phyloP scores from a whole-genome alignment of 352 stramenopile species.

The Globisporangium cylindrosporum region DNA sequence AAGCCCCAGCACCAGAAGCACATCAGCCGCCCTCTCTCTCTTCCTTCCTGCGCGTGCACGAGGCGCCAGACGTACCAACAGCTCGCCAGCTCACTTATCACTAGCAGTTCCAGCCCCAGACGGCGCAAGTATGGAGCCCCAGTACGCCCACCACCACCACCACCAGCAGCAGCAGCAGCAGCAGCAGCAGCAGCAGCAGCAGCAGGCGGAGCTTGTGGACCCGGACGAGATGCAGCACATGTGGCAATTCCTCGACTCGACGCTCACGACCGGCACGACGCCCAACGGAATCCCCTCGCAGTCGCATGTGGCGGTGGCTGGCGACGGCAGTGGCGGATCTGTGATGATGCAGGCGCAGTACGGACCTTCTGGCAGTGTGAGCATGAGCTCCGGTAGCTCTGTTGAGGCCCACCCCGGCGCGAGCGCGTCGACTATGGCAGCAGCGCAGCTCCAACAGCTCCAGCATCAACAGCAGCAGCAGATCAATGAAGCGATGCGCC shows the following conservation, averaged over 20 bases:
- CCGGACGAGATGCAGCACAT: slow-evolving; percentile 60
- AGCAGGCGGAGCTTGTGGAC: slow-evolving; percentile 8
- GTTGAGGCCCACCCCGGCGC: neutral
- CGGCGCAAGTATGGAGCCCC: neutral
- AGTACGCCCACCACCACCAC: neutral
- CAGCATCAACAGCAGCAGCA: slow-evolving; percentile 12
- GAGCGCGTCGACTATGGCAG: slow-evolving; percentile 14
- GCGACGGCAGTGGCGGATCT: neutral
- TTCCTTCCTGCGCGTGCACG: neutral
- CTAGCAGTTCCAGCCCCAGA: neutral
- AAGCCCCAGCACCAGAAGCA: neutral
- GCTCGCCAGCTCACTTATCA: neutral
- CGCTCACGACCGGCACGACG: slow-evolving; percentile 42
- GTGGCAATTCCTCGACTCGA: slow-evolving; percentile 62
- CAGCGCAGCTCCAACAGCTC: neutral
- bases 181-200: neutral
- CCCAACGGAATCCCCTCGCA: slow-evolving; percentile 18
- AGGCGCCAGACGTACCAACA: neutral
- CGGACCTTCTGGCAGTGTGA: neutral
- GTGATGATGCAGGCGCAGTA: slow-evolving; percentile 17
- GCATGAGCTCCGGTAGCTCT: slow-evolving; percentile 7
- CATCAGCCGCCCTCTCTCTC: neutral
- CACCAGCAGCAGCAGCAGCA: neutral
- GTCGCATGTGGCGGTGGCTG: neutral
- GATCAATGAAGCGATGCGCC: slow-evolving; percentile 24